phyloP scores from a whole-genome alignment of 2,329 filamentous ascomycete genomes.

The Coleophoma eucalyptorum region DNA sequence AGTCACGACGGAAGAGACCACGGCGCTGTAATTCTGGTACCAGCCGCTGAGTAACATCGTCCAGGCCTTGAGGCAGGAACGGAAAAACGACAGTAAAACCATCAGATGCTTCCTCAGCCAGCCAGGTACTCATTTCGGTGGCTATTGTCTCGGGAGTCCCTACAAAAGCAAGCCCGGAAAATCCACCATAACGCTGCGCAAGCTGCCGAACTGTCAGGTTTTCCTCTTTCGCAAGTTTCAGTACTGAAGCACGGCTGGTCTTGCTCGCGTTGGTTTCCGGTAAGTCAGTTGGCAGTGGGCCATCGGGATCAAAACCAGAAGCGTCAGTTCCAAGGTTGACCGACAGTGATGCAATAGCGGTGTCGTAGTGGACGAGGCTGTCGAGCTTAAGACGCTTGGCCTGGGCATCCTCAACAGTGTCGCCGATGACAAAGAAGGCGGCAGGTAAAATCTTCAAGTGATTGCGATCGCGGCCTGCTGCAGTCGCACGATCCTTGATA shows the following conservation, averaged over 20 bases:
- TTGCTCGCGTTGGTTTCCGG: constrained; percentile 53
- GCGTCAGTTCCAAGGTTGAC: constrained; percentile 43
- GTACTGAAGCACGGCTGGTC: constrained; percentile 37
- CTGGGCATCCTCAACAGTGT: constrained; percentile 43
- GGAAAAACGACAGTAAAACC: constrained; percentile 48
- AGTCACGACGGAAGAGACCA: constrained; percentile 47
- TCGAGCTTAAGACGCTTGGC: constrained; percentile 45
- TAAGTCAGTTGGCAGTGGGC: constrained; percentile 41
- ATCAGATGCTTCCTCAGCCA: constrained; percentile 42
- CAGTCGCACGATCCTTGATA: constrained; percentile 42
- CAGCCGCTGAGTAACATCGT: constrained; percentile 41
- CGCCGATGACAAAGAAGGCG: constrained; percentile 45
- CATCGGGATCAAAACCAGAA: constrained; percentile 43
- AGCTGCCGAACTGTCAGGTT: constrained; percentile 46
- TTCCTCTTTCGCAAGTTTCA: constrained; percentile 40
- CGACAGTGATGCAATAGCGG: constrained; percentile 47
- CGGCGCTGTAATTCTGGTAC: constrained; percentile 47
- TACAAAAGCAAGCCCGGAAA: constrained; percentile 45
- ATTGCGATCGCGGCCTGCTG: constrained; percentile 39
- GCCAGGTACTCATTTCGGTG: constrained; percentile 44
- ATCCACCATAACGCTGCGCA: constrained; percentile 45
- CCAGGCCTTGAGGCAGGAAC: constrained; percentile 45
- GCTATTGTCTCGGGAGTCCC: constrained; percentile 44
- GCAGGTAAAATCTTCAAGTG: constrained; percentile 49
- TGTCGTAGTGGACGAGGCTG: constrained; percentile 50